Conservation (phyloP, 75 land plant genomes). For the Pseudotsuga menziesii region DNA sequence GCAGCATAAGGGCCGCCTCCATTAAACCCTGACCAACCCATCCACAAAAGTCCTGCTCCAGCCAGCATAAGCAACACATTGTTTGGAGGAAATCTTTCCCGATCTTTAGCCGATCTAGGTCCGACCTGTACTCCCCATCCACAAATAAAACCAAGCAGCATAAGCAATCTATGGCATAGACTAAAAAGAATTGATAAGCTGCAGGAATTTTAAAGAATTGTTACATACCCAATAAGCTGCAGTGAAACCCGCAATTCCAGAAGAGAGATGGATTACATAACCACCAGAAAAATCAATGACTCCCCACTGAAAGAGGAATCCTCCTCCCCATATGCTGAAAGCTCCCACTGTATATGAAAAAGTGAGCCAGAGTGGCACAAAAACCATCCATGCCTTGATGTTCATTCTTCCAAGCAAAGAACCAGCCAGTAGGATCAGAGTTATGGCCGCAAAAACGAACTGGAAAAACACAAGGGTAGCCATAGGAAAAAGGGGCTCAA, state of each 20-base stretch:
- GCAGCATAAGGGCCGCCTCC: conserved; percentile 83
- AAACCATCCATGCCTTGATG: conserved; percentile 62
- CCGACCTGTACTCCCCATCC: conserved; percentile 47
- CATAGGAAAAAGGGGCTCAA: conserved; percentile 26
- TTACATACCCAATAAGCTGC: conserved; percentile 14
- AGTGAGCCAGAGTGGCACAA: conserved; percentile 61
- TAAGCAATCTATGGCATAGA: neutral
- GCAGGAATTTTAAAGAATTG: no score
- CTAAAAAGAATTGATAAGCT: no score
- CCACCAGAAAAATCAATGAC: conserved; percentile 40
- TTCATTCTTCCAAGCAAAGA: conserved; percentile 64
- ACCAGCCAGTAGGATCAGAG: conserved; percentile 51
- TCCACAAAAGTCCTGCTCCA: conserved; percentile 81
- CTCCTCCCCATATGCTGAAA: conserved; percentile 38
- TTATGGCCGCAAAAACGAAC: conserved; percentile 68
- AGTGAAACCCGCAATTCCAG: conserved; percentile 14
- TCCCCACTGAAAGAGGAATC: conserved; percentile 34
- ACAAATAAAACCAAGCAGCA: neutral
- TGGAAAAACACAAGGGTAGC: conserved; percentile 37
- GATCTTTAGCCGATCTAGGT: conserved; percentile 50
- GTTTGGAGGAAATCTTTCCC: conserved; percentile 77
- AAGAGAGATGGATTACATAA: conserved; percentile 33
- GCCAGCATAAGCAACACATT: conserved; percentile 62
- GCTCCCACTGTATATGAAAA: conserved; percentile 42
- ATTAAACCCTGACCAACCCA: conserved; percentile 92